phyloP scores from a whole-genome alignment of 192 early-diverging fungal genomes.

The Backusella australiensis region DNA sequence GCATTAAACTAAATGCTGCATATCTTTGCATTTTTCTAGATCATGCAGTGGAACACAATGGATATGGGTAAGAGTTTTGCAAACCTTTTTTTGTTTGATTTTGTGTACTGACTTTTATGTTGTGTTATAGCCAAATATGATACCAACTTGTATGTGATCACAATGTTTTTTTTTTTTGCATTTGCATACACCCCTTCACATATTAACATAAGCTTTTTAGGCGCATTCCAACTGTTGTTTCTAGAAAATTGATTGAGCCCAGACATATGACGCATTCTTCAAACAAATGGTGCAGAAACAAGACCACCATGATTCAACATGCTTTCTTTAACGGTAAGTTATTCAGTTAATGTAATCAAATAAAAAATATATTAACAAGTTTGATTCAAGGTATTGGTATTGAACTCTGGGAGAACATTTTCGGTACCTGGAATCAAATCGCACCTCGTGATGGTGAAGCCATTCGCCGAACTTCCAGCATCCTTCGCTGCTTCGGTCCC shows the following conservation, averaged over 20 bases:
- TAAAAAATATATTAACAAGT: not conserved
- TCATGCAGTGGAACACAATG: constrained; percentile 20
- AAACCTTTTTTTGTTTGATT: not conserved
- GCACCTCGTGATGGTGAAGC: constrained; percentile 24
- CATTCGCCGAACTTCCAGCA: constrained; percentile 6
- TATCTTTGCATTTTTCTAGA: not conserved
- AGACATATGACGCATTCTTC: constrained; percentile 25
- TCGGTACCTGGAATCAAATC: constrained; percentile 26
- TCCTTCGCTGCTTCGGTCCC: constrained; percentile 22
- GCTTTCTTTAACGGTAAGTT: constrained; percentile 24
- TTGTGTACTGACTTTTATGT: not conserved
- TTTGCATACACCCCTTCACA: not conserved
- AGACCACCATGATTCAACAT: constrained; percentile 14
- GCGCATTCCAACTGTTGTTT: constrained; percentile 21
- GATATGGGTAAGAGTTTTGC: constrained; percentile 19
- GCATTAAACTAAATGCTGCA: not conserved
- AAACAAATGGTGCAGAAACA: constrained; percentile 20
- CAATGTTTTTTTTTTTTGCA: not conserved
- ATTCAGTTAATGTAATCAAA: not conserved
- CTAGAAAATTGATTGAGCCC: constrained; percentile 11
- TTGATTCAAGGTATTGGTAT: constrained; percentile 16
- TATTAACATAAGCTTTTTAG: constrained; percentile 1
- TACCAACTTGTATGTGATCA: constrained; percentile 13
- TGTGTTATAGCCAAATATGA: constrained; percentile 22
- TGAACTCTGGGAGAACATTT: constrained; percentile 23